phyloP scores from a whole-genome alignment of 1,139 yeast genomes.

The Kazachstania sp. region DNA sequence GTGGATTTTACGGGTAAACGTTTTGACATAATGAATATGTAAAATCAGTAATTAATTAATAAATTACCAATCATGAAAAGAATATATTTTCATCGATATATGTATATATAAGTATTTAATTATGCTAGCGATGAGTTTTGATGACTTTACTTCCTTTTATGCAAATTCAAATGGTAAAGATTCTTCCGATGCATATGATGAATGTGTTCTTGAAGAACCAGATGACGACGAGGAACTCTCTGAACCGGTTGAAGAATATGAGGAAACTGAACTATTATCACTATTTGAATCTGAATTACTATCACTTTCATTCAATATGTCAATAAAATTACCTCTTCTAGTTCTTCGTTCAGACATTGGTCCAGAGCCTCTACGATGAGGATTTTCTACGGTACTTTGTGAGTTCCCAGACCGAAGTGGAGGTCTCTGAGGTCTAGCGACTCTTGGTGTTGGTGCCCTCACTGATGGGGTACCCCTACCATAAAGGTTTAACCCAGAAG shows the following conservation, averaged over 20 bases:
- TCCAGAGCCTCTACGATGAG: not conserved
- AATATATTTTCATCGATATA: not conserved
- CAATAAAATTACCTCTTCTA: constrained; percentile 11
- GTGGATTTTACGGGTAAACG: not conserved
- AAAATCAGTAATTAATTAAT: not conserved
- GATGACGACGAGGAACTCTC: not conserved
- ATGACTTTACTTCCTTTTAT: not conserved
- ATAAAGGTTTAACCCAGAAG: constrained; percentile 5
- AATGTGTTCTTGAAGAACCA: constrained; percentile 8
- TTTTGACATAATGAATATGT: too few species aligned
- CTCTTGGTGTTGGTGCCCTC: constrained; percentile 18
- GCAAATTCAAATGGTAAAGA: constrained; percentile 25
- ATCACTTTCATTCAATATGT: constrained; percentile 6
- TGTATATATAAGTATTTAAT: not conserved
- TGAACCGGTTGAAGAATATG: constrained; percentile 1
- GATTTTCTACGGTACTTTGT: not conserved
- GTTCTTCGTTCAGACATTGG: constrained; percentile 5
- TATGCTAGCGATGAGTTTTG: not conserved
- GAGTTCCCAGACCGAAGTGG: not conserved
- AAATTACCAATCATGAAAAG: not conserved
- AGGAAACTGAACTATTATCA: constrained; percentile 5
- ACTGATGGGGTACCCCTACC: constrained; percentile 7
- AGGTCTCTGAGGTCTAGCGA: not conserved
- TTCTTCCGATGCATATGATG: constrained; percentile 13
- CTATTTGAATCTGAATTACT: constrained; percentile 6